Conservation (phyloP, 1,139 yeast species). For the Wickerhamomyces sp. region DNA sequence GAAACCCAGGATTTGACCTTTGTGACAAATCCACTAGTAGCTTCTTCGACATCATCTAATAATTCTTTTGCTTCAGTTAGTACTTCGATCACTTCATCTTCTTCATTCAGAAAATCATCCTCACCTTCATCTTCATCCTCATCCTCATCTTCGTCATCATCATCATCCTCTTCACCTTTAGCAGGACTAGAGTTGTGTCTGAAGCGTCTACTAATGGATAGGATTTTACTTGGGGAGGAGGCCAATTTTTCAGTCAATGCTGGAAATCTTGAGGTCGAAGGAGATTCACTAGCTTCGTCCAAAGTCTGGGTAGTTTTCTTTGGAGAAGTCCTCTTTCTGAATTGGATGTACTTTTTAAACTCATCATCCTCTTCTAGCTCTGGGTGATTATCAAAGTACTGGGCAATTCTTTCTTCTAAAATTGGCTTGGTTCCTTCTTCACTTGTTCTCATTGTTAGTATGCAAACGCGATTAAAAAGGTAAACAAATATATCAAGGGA, state of each 20-base stretch:
- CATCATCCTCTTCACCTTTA: slow-evolving; percentile 9
- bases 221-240: slow-evolving; percentile 19
- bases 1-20: slow-evolving; percentile 16
- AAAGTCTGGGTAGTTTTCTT: slow-evolving; percentile 14
- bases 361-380: slow-evolving; percentile 23
- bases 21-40: slow-evolving; percentile 12
- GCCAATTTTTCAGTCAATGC: slow-evolving; percentile 10
- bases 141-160: slow-evolving; percentile 11
- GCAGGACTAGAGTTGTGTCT: slow-evolving; percentile 21
- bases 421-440: slow-evolving; percentile 25
- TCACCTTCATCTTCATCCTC: slow-evolving; percentile 12
- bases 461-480: background rate
- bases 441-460: slow-evolving; percentile 15
- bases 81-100: slow-evolving; percentile 9
- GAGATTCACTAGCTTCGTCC: slow-evolving; percentile 7
- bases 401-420: slow-evolving; percentile 24
- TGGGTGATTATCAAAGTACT: slow-evolving; percentile 26
- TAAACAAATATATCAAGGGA: slow-evolving; percentile 14
- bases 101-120: slow-evolving; percentile 15
- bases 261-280: slow-evolving; percentile 7
- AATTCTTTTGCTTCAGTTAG: slow-evolving; percentile 6
- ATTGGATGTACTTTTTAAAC: slow-evolving; percentile 23
- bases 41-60: slow-evolving; percentile 8
- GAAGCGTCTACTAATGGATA: slow-evolving; percentile 17
- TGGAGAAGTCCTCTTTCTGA: slow-evolving; percentile 24